Evolutionary conservation across 2,329 filamentous ascomycete species (phyloP), one percentile per base, ranked within the genome.

Genomic region (Dactylella cylindrospora): DNA sequence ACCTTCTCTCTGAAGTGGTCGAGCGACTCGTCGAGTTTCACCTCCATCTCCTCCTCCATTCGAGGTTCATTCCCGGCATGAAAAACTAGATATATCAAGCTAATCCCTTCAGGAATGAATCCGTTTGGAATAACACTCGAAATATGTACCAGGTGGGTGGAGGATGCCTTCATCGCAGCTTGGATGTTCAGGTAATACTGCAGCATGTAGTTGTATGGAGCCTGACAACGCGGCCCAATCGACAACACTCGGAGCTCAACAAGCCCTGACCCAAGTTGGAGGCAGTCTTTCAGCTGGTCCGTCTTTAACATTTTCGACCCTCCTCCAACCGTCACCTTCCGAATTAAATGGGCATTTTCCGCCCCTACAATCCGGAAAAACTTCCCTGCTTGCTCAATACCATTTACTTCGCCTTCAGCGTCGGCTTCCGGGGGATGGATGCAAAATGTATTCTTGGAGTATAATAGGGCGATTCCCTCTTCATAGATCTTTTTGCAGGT

Each of bases 161-260:
- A 46, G 13, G 49, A 54, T 25, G 23, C 26, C 22, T 54, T 54
- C 12, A 54, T 33, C 20, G 57, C 57, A 39, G 43, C 57, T 46
- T 62, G 33, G 28, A 50, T 23, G 29, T 62, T 62, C 39, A 62
- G 25, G 31, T 62, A 62, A 28, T 62, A 62, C 57, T 62, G 57
- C 39, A 62, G 57, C 57, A 62, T 54, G 29, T 38, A 62, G n/a
- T 43, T 54, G 57, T 62, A 62, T 38, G 57, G 57, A n/a, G 57
- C 49, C 20, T 47, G 49, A 32, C 49, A 62, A 43, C 57, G 57
- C 44, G 57, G 57, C 36, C 57, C 57, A 50, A 62, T 41, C 25
- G 57, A 39, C 26, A 62, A 32, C 25, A 62, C 28, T 6, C 29
- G 39, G 36, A 62, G 38, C 15, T 62, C 57, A 13, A 23, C 28